Conservation (phyloP, 1,139 yeast species). For the Pichia sp. region DNA sequence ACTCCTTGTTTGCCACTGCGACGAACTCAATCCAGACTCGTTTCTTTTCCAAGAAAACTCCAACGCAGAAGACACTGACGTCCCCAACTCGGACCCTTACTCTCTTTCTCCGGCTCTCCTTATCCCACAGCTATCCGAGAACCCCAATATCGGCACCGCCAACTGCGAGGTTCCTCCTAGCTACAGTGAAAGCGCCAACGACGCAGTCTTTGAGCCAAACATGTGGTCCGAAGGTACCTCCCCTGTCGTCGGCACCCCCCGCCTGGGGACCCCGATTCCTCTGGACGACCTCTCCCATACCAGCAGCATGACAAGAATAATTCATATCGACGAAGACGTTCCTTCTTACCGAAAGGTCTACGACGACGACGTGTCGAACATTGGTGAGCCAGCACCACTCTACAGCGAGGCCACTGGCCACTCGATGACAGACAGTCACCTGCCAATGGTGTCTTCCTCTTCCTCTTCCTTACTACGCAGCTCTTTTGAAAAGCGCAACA, state of each 20-base stretch:
- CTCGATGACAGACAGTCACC: neutral
- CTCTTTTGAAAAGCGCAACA: neutral
- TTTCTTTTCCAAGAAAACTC: conserved; percentile 14
- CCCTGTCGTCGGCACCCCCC: conserved; percentile 10
- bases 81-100: neutral
- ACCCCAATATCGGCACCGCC: neutral
- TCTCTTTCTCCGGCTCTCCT: neutral
- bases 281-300: conserved; percentile 3
- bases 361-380: conserved; percentile 25
- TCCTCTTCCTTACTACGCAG: neutral
- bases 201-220: conserved; percentile 23
- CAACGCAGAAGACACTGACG: neutral
- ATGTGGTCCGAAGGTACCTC: conserved; percentile 15
- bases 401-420: conserved; percentile 20
- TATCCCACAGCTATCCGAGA: neutral
- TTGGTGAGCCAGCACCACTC: conserved; percentile 28
- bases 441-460: neutral
- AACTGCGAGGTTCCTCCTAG: conserved; percentile 20
- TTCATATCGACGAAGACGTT: conserved; percentile 14
- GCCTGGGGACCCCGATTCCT: conserved; percentile 2
- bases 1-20: conserved; percentile 8
- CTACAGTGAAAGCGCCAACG: conserved; percentile 24
- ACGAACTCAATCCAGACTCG: conserved; percentile 16
- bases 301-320: neutral
- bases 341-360: conserved; percentile 30